These are phyloP conservation scores for Mycena indigotica DNA, from an alignment of 768 basidiomycete species.

Conservation along the genomic window DNA sequence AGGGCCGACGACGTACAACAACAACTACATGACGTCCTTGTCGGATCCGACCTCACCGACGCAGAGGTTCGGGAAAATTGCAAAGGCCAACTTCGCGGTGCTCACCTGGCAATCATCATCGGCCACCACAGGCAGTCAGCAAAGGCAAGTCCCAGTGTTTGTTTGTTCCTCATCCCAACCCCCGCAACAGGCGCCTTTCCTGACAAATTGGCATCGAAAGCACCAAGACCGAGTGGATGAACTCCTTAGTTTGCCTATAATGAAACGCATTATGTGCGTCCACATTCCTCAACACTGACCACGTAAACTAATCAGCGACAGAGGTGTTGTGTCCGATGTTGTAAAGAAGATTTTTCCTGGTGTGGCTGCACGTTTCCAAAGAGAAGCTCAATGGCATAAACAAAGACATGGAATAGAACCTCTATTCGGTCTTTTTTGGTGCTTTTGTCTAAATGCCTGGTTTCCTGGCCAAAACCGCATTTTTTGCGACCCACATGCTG, in stretches of 20 bases:
- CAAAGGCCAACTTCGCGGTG: background rate
- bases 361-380: conserved; percentile 12
- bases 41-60: background rate
- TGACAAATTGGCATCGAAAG: background rate
- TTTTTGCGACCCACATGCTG: conserved; percentile 29
- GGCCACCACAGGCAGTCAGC: conserved; percentile 8
- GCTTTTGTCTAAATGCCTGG: conserved; percentile 31
- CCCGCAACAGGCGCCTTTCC: background rate
- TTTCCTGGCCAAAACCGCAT: conserved; percentile 17
- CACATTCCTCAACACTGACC: background rate
- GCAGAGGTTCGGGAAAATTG: background rate
- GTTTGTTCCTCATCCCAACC: background rate
- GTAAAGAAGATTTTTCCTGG: conserved; percentile 24
- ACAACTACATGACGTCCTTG: background rate
- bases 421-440: conserved; percentile 31
- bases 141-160: background rate
- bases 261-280: background rate
- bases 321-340: background rate
- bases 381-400: conserved; percentile 18
- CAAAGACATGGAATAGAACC: conserved; percentile 20
- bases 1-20: background rate
- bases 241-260: background rate
- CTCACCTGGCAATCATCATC: background rate
- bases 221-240: background rate
- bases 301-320: background rate